Conservation (phyloP, 1,284 basidiomycete species). For the Ganoderma sp. region DNA sequence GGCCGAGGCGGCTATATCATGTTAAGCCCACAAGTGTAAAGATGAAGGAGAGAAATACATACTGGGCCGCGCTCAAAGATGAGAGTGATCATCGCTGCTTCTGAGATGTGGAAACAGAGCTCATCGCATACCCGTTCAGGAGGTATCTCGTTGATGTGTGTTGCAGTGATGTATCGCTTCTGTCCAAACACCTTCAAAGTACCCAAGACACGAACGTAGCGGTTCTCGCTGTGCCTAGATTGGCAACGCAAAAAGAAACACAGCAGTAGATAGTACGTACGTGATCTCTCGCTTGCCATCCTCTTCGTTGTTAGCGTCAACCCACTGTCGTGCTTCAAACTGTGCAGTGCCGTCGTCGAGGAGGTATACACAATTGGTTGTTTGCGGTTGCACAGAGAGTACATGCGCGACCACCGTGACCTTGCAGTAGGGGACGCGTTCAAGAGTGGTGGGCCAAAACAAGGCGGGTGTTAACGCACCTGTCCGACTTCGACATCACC, state of each 20-base stretch:
- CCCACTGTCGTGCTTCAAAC: slow-evolving; percentile 91
- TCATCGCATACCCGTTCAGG: slow-evolving; percentile 48
- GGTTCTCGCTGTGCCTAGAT: slow-evolving; percentile 61
- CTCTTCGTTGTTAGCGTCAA: slow-evolving; percentile 66
- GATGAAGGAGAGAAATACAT: slow-evolving; percentile 18
- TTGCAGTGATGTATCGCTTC: slow-evolving; percentile 84
- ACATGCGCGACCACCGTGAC: slow-evolving; percentile 85
- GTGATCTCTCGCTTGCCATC: slow-evolving; percentile 55
- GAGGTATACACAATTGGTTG: slow-evolving; percentile 84
- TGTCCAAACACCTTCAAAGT: slow-evolving; percentile 85
- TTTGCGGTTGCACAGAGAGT: slow-evolving; percentile 68
- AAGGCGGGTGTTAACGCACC: slow-evolving; percentile 48
- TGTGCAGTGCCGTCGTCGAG: slow-evolving; percentile 91
- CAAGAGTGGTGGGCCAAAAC: too few relatives aligned
- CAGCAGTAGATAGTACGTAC: slow-evolving; percentile 39
- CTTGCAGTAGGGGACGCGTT: slow-evolving; percentile 42
- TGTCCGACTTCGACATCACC: slow-evolving; percentile 85
- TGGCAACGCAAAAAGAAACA: background rate
- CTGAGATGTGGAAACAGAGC: slow-evolving; percentile 79
- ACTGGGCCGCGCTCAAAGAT: slow-evolving; percentile 50
- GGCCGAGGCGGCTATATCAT: slow-evolving; percentile 39
- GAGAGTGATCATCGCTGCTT: slow-evolving; percentile 56
- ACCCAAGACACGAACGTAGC: slow-evolving; percentile 89
- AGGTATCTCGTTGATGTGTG: slow-evolving; percentile 47
- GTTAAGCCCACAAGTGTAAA: slow-evolving; percentile 10